Evolutionary conservation across 2,329 filamentous ascomycete genomes (phyloP).

Genomic region (Orbilia javanica): DNA sequence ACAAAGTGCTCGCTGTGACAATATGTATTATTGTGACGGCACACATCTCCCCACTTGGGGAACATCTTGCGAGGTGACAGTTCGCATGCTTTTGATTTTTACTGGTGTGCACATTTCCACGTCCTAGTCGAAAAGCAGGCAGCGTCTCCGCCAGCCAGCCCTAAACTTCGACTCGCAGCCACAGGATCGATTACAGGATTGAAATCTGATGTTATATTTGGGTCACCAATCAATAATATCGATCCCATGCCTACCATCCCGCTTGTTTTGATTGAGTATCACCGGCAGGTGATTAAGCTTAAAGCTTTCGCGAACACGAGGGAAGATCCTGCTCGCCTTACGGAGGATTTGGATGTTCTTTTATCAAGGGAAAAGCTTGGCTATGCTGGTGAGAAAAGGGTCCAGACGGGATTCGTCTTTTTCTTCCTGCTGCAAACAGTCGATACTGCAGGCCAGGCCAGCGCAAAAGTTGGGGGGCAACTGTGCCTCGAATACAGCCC

Average conservation of each 20-base stretch:
- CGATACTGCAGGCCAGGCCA: constrained; percentile 18
- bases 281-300: constrained; percentile 50
- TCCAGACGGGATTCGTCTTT: constrained; percentile 1
- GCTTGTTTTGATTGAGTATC: constrained; percentile 14
- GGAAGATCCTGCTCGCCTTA: constrained; percentile 39
- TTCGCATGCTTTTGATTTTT: not conserved
- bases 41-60: not conserved
- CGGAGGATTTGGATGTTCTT: constrained; percentile 4
- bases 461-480: constrained; percentile 19
- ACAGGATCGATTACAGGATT: constrained; percentile 9
- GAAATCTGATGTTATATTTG: constrained; percentile 1
- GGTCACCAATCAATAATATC: no score
- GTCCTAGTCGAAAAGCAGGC: constrained; percentile 20
- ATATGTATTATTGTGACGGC: constrained; percentile 18
- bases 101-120: not conserved
- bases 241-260: no score
- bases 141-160: constrained; percentile 4
- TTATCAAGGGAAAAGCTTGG: constrained; percentile 37
- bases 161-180: constrained; percentile 12
- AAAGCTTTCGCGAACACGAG: constrained; percentile 27
- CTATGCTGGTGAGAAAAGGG: constrained; percentile 20
- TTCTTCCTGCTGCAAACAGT: constrained; percentile 1
- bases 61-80: constrained; percentile 5
- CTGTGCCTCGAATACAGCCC: constrained; percentile 12
- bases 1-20: constrained; percentile 10